Base-by-base conservation (phyloP, 1,139 yeast species). In the Pichia sorboxylosa region DNA sequence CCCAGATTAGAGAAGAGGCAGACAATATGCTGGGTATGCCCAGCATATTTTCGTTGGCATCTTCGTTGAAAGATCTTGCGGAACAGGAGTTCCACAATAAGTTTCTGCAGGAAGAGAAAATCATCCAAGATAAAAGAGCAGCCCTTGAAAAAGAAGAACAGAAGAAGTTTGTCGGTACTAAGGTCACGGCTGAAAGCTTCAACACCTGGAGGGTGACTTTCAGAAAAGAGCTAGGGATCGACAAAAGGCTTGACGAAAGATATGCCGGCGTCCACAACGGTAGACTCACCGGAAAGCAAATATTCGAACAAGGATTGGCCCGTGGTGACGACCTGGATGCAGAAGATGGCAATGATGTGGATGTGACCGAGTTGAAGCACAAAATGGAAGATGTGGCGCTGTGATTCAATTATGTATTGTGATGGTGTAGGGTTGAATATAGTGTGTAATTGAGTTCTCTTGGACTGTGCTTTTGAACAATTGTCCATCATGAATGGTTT, bases 221-320 rank as follows among this genome's bases (percentile, higher is more conserved):
- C 80, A 94, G 29, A 67, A 77, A 38, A 85, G 83, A 62, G 62
- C 64, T 66, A 68, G 73, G 65, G 22, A 55, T 64, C 32, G 74
- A 69, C 34, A 61, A 60, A 32, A 63, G 71, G 40, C 67, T 74
- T 43, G 57, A 58, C 25, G 57, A 61, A 38, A 63, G 82, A 46
- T 69, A 68, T 41, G 55, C 59, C 23, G 54, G 53, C n/a, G 72
- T 77, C 51, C 90, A 80, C 49, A 66, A 64, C 33, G 92, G 90
- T 10, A 80, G 78, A 54, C 58, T 84, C 48, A 77, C 94, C 0
- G 98, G 98, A 14, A 68, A 73, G 46, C 90, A 85, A 55, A 80
- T 90, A 39, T 90, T 87, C 51, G 97, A 85, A 50, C 69, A 69
- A 51, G 97, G 97, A 31, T 67, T 85, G 48, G 92, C 81, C 27